phyloP scores from a whole-genome alignment of 805 yeast genomes.

The Candida nemodendra region DNA sequence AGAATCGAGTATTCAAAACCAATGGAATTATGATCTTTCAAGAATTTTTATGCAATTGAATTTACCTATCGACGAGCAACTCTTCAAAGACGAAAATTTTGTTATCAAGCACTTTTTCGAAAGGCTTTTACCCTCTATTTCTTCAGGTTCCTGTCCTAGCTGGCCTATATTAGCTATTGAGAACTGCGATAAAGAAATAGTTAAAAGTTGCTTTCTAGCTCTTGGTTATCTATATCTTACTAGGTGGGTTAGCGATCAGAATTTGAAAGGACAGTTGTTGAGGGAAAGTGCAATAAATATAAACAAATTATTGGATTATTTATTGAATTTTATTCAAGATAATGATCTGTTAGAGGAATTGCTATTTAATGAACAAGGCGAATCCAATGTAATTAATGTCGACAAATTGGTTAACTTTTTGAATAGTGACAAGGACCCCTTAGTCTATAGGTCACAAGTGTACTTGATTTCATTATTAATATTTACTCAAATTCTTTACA shows the following conservation, averaged over 20 bases:
- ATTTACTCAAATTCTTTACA: constrained; percentile 40
- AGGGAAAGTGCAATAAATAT: constrained; percentile 46
- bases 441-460: constrained; percentile 12
- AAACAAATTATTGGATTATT: constrained; percentile 44
- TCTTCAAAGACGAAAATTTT: constrained; percentile 6
- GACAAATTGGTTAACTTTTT: constrained; percentile 3
- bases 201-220: constrained; percentile 48
- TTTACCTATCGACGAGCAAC: constrained; percentile 3
- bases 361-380: constrained; percentile 6
- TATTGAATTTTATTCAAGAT: constrained; percentile 37
- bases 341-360: constrained; percentile 14
- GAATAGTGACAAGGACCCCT: not conserved
- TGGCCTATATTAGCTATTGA: constrained; percentile 50
- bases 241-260: constrained; percentile 32
- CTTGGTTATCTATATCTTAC: constrained; percentile 46
- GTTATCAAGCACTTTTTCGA: constrained; percentile 34
- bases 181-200: constrained; percentile 49
- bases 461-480: constrained; percentile 37
- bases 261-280: constrained; percentile 42
- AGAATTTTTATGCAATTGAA: constrained; percentile 6
- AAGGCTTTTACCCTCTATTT: constrained; percentile 40
- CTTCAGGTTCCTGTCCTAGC: constrained; percentile 42
- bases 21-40: constrained; percentile 8
- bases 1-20: no score
- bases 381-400: constrained; percentile 5